phyloP scores from a whole-genome alignment of 169 alveolate species.

The Toxoplasma gondii region DNA sequence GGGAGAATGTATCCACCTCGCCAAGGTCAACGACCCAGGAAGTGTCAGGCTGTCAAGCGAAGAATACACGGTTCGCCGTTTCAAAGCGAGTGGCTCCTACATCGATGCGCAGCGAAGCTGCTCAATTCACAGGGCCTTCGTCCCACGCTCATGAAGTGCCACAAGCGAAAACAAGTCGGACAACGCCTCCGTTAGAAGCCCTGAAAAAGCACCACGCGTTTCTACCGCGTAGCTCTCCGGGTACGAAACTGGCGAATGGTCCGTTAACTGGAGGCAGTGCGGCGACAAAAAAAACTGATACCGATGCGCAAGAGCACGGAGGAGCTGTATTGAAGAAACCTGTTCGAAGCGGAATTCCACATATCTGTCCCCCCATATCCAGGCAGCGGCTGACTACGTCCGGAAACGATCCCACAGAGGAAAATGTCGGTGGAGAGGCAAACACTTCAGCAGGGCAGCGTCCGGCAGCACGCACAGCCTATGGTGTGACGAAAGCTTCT shows the following conservation, averaged over 20 bases:
- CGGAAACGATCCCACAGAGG: no score
- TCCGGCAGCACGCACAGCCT: no score
- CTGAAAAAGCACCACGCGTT: not conserved
- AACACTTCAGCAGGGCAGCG: no score
- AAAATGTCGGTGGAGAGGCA: no score
- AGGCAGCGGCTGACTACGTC: no score
- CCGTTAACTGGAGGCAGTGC: not conserved
- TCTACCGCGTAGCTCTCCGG: not conserved
- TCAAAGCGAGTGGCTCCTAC: not conserved
- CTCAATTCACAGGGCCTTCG: not conserved
- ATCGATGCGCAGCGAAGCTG: not conserved
- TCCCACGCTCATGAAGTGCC: not conserved
- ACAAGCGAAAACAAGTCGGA: not conserved
- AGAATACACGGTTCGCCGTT: no score
- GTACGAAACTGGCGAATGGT: not conserved
- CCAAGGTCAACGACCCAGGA: no score
- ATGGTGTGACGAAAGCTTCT: no score
- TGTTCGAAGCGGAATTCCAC: not conserved
- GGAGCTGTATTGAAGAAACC: not conserved
- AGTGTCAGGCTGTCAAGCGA: no score
- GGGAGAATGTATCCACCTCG: no score
- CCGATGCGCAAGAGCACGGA: not conserved
- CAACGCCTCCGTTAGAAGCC: not conserved
- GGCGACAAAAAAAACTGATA: not conserved
- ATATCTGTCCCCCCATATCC: not conserved